Evolutionary conservation across 306 rosid genomes (phyloP).

Genomic region (Pueraria montana): DNA sequence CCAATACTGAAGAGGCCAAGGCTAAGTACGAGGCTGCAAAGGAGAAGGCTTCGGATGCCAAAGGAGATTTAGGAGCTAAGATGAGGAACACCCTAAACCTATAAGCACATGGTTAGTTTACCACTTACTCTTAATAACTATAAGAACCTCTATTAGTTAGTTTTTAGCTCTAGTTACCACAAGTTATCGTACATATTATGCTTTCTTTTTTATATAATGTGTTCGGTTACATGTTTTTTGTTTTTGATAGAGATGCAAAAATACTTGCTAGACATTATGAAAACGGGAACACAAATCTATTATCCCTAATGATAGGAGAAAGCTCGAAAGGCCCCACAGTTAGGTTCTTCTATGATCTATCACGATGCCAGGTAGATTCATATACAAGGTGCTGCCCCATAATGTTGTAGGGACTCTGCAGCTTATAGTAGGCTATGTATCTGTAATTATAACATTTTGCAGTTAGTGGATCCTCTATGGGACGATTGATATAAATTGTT

Average conservation of each 20-base stretch:
- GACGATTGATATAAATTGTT: slow-evolving; percentile 28
- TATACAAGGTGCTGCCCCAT: background rate
- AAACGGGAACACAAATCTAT: slow-evolving; percentile 9
- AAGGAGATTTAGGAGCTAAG: slow-evolving; percentile 64
- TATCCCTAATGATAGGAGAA: slow-evolving; percentile 21
- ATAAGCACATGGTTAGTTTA: slow-evolving; percentile 36
- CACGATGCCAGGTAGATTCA: slow-evolving; percentile 30
- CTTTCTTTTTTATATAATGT: slow-evolving; percentile 32
- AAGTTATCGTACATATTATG: background rate
- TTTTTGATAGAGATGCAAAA: slow-evolving; percentile 23
- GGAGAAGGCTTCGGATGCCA: slow-evolving; percentile 69
- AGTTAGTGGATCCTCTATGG: background rate
- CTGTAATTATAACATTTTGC: slow-evolving; percentile 23
- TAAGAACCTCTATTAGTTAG: slow-evolving; percentile 47
- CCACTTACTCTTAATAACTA: slow-evolving; percentile 10
- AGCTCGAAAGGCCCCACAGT: slow-evolving; percentile 15
- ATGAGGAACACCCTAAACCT: slow-evolving; percentile 57
- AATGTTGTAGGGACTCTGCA: slow-evolving; percentile 38
- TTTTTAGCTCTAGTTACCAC: background rate
- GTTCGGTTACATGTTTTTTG: background rate
- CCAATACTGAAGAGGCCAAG: slow-evolving; percentile 50
- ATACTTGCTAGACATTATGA: slow-evolving; percentile 6
- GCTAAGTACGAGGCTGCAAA: slow-evolving; percentile 64
- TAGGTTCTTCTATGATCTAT: slow-evolving; percentile 34
- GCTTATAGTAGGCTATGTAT: slow-evolving; percentile 31